These are phyloP conservation scores for Gomphus sp. DNA, from an alignment of 1,284 basidiomycete genomes.

Conservation along the genomic window DNA sequence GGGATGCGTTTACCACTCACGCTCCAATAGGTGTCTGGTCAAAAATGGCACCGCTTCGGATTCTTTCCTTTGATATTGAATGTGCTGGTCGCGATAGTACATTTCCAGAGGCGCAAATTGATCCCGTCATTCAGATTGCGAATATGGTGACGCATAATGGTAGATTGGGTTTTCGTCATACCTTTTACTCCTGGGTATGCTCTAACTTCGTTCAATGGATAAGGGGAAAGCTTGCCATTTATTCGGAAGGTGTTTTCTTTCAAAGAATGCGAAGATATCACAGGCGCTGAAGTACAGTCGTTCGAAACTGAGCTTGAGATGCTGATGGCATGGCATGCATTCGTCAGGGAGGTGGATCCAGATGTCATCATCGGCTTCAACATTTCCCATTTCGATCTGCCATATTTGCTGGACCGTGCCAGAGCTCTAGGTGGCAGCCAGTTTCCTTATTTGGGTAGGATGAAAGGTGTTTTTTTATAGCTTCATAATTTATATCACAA, in stretches of 20 bases:
- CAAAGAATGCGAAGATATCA: constrained; percentile 86
- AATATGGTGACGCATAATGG: constrained; percentile 97
- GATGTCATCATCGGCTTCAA: constrained; percentile 95
- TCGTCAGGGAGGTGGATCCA: constrained; percentile 81
- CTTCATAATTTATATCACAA: background rate
- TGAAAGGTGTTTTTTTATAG: constrained; percentile 44
- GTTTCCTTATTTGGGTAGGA: constrained; percentile 74
- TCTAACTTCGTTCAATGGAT: constrained; percentile 21
- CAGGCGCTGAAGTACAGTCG: constrained; percentile 85
- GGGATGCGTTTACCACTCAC: constrained; percentile 79
- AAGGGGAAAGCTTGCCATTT: constrained; percentile 81
- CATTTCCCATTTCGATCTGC: constrained; percentile 85
- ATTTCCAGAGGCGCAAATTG: constrained; percentile 81
- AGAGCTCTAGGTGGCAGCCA: constrained; percentile 63
- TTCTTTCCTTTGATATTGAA: constrained; percentile 95
- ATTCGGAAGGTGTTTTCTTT: constrained; percentile 92
- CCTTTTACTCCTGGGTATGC: background rate
- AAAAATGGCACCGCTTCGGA: constrained; percentile 80
- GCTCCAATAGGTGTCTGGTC: constrained; percentile 85
- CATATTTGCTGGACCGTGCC: constrained; percentile 86
- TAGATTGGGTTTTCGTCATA: constrained; percentile 21
- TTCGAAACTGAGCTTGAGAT: constrained; percentile 69
- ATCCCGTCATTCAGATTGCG: constrained; percentile 95
- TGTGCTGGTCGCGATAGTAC: constrained; percentile 94
- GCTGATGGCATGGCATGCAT: constrained; percentile 75